phyloP scores from a whole-genome alignment of 192 early-diverging fungal genomes.

The Coemansia sp. region DNA sequence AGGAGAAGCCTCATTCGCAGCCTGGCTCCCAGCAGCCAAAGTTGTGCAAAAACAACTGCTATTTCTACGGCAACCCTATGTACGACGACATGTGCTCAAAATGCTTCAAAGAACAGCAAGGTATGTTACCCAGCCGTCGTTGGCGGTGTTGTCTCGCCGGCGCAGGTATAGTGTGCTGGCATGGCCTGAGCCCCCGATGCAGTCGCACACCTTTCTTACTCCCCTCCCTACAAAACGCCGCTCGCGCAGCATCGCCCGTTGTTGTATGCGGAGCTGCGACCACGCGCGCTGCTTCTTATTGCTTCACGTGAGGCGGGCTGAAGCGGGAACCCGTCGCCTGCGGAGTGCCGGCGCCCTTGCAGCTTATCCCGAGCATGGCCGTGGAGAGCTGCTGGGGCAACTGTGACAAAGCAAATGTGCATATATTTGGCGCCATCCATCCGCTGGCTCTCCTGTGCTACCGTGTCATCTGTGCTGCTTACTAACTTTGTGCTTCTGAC shows the following conservation, averaged over 20 bases:
- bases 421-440: slow-evolving; percentile 29
- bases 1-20: slow-evolving; percentile 65
- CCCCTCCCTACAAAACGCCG: neutral
- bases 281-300: slow-evolving; percentile 5
- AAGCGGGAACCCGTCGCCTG: neutral
- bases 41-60: slow-evolving; percentile 69
- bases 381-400: neutral
- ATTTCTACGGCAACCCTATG: slow-evolving; percentile 70
- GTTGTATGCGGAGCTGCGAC: neutral
- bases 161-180: neutral
- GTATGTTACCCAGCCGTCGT: slow-evolving; percentile 25
- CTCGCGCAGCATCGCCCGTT: neutral
- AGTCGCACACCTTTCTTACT: neutral
- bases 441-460: slow-evolving; percentile 5
- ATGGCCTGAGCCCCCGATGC: neutral
- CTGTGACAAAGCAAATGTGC: slow-evolving; percentile 8
- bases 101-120: slow-evolving; percentile 65
- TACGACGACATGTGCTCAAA: slow-evolving; percentile 77
- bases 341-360: neutral
- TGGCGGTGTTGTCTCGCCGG: neutral
- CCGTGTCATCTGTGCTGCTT: slow-evolving; percentile 8
- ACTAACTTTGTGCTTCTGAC: slow-evolving; percentile 12
- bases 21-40: slow-evolving; percentile 57
- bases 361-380: neutral
- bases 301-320: slow-evolving; percentile 13